Conservation (phyloP, 306 rosid genomes). For the Cajanus cajan region DNA sequence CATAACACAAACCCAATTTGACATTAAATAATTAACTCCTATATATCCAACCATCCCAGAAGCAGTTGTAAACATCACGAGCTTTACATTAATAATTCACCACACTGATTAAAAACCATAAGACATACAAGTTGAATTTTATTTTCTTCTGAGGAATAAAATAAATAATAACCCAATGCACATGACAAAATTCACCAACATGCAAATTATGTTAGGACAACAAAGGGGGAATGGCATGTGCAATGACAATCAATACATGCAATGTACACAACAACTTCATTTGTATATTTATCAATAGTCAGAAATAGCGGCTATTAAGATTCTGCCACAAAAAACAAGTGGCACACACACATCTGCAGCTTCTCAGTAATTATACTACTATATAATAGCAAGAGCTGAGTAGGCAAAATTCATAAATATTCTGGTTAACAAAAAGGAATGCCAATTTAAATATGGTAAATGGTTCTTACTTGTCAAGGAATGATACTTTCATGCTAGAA, state of each 20-base stretch:
- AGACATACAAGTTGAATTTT: neutral
- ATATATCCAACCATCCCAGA: neutral
- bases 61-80: neutral
- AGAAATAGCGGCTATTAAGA: slow-evolving; percentile 33
- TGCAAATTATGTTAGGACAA: slow-evolving; percentile 30
- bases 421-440: slow-evolving; percentile 7
- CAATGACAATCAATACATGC: slow-evolving; percentile 38
- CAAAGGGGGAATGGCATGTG: slow-evolving; percentile 49
- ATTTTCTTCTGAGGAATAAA: neutral
- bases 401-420: slow-evolving; percentile 24
- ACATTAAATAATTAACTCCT: neutral
- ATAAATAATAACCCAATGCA: slow-evolving; percentile 33
- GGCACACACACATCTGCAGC: neutral
- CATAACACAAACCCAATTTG: neutral
- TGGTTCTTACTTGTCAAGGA: neutral
- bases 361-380: neutral
- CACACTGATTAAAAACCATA: neutral
- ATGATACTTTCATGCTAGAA: neutral
- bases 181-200: slow-evolving; percentile 33
- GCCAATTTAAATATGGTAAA: neutral
- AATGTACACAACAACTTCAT: slow-evolving; percentile 44
- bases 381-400: neutral
- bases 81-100: neutral
- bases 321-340: neutral
- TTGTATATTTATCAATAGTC: slow-evolving; percentile 29